Evolutionary conservation across 768 basidiomycete genomes (phyloP), one percentile per base, ranked within the genome.

Genomic region (Rhodosporidiobolus sp.): DNA sequence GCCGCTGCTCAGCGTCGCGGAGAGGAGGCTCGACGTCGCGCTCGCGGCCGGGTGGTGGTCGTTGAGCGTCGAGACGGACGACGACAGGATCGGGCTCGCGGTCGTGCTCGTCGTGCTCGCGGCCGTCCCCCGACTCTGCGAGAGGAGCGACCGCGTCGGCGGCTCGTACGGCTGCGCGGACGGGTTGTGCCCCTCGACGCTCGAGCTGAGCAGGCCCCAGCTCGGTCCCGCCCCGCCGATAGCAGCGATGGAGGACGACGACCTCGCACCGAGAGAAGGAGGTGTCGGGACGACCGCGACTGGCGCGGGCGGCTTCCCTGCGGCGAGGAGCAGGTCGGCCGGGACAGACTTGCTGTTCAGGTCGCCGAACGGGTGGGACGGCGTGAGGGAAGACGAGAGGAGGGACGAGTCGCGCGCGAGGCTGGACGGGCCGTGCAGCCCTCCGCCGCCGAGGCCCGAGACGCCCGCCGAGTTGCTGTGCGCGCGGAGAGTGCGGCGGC

Each of bases 401-500:
- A 54, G 26, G 10, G 7, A 30, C 28, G 54, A 32, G 30, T 59
- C 58, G 26, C 28, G 56, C 14, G 65, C 35, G 9, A 63, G 50
- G 45, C 50, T 67, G 56, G 71, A 72, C 28, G 76, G 58, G 65
- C 68, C 34, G 56, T 50, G n/a, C 50, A 64, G 52, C 22, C 53
- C 59, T 1, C 48, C 46, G 4, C 28, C 8, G 26, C 28, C 12
- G 35, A 12, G 1, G 35, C 38, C 24, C 30, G 10, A 0, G 38
- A 14, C 38, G 38, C 38, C 14, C n/a, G n/a, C n/a, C n/a, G n/a
- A n/a, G 38, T 43, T 43, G 34, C 56, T 63, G n/a, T 62, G 49
- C n/a, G 80, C 68, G 32, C 81, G 69, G 20, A 74, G 78, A 86
- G 92, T 88, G 55, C 93, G 84, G 45, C 94, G 84, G 45, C 86